A percentile compares a stretch with the other conserved stretches of the same genome.
These are phyloP conservation scores for Wickerhamiella domercqiae DNA, from an alignment of 805 yeast genomes.

Conservation along the genomic window DNA sequence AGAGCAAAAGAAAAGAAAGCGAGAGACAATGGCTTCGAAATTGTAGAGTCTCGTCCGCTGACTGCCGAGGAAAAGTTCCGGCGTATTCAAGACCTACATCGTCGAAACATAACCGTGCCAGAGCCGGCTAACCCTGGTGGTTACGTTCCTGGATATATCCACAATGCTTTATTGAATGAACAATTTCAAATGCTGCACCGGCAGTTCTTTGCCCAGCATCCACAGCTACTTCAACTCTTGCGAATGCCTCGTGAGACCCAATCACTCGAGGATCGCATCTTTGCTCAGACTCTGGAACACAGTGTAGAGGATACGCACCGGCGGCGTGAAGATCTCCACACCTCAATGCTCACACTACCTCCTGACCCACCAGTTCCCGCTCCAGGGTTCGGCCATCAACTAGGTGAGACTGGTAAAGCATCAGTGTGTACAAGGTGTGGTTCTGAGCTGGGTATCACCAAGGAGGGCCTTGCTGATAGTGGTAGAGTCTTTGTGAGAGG, in stretches of 20 bases:
- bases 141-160: not conserved
- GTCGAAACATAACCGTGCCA: slow-evolving; percentile 7
- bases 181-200: not conserved
- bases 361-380: not conserved
- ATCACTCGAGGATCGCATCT: slow-evolving; percentile 1
- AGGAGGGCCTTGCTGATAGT: not conserved
- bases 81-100: slow-evolving; percentile 10
- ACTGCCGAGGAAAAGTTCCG: slow-evolving; percentile 11
- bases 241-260: not conserved
- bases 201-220: not conserved
- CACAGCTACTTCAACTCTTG: too few relatives aligned
- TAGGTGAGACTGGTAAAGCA: not conserved
- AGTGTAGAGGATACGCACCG: not conserved
- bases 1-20: too few relatives aligned
- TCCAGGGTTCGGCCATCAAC: not conserved
- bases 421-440: not conserved
- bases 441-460: not conserved
- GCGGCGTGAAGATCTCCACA: not conserved
- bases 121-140: not conserved
- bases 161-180: not conserved
- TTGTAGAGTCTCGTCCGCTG: slow-evolving; percentile 6
- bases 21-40: slow-evolving; percentile 6
- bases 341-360: not conserved
- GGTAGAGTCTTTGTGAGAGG: slow-evolving; percentile 3
- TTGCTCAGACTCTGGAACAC: not conserved